Percentiles rank a stretch among this genome's conserved stretches.
Evolutionary conservation across 2,329 filamentous ascomycete genomes (phyloP).

Genomic region (Aphanocladium album): DNA sequence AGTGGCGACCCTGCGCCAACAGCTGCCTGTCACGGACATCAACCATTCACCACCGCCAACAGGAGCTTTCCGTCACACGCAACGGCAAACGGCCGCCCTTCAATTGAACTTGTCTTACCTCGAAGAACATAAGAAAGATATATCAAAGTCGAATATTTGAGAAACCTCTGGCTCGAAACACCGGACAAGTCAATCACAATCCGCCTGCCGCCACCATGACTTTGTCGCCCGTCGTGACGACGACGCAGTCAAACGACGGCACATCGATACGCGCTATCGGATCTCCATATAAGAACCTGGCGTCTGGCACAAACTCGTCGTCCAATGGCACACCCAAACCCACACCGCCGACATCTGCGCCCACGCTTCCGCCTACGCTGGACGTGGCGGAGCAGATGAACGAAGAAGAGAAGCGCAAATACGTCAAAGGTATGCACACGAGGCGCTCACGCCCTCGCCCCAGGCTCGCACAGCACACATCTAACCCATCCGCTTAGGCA

Average conservation of each 20-base stretch:
- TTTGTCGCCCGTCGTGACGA: constrained; percentile 41
- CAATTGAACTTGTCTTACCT: not conserved
- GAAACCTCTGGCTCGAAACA: not conserved
- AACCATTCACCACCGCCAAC: not conserved
- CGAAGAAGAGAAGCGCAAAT: constrained; percentile 78
- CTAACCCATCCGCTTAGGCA: constrained; percentile 48
- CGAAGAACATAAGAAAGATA: no score
- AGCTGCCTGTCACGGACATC: not conserved
- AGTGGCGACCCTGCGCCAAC: not conserved
- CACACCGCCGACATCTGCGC: constrained; percentile 24
- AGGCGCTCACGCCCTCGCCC: not conserved
- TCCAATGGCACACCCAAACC: constrained; percentile 42
- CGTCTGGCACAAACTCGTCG: constrained; percentile 31
- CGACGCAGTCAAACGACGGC: constrained; percentile 30
- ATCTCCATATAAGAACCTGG: constrained; percentile 40
- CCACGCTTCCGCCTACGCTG: constrained; percentile 35
- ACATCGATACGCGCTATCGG: constrained; percentile 27
- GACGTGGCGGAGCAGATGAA: constrained; percentile 78
- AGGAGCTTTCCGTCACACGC: not conserved
- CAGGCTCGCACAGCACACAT: not conserved
- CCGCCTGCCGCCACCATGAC: constrained; percentile 32
- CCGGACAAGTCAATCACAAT: constrained; percentile 1
- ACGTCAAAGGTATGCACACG: constrained; percentile 65
- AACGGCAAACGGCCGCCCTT: not conserved
- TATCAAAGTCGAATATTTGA: no score